A percentile compares a stretch with the other conserved stretches of the same genome.
These are phyloP conservation scores for Colletotrichum sp. DNA, from an alignment of 2,329 filamentous ascomycete genomes.

Conservation along the genomic window DNA sequence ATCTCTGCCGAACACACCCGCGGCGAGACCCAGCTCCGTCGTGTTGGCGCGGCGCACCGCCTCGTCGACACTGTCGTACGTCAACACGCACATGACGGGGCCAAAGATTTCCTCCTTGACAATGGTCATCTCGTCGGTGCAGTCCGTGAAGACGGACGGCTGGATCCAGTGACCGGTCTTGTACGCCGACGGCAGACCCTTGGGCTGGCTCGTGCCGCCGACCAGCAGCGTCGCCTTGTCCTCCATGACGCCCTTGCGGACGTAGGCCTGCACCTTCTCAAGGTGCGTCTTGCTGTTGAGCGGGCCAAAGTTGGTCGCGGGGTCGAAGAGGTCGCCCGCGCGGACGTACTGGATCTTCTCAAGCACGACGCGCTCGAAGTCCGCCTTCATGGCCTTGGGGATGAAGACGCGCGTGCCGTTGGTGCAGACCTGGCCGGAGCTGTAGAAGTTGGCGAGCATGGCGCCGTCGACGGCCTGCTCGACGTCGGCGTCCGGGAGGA, in stretches of 20 bases:
- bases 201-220: slow-evolving; percentile 68
- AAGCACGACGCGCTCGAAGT: slow-evolving; percentile 72
- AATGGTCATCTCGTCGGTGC: slow-evolving; percentile 82
- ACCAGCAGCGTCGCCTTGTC: slow-evolving; percentile 78
- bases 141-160: slow-evolving; percentile 87
- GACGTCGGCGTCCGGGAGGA: slow-evolving; percentile 80
- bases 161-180: slow-evolving; percentile 80
- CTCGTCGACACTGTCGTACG: slow-evolving; percentile 74
- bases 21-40: slow-evolving; percentile 80
- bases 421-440: slow-evolving; percentile 89
- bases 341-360: slow-evolving; percentile 82
- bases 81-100: slow-evolving; percentile 82
- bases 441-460: slow-evolving; percentile 95
- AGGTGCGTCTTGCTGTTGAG: slow-evolving; percentile 77
- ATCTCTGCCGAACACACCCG: slow-evolving; percentile 81
- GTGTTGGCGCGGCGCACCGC: slow-evolving; percentile 76
- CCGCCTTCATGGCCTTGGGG: slow-evolving; percentile 65
- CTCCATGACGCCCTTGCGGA: slow-evolving; percentile 73
- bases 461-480: slow-evolving; percentile 85
- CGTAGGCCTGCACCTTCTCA: slow-evolving; percentile 80
- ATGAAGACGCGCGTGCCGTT: slow-evolving; percentile 91
- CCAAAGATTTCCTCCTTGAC: slow-evolving; percentile 87
- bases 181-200: slow-evolving; percentile 52
- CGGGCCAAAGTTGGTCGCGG: slow-evolving; percentile 81
- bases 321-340: slow-evolving; percentile 74